Conservation (phyloP, 2,329 filamentous ascomycete species). For the Triangularia setosa region DNA sequence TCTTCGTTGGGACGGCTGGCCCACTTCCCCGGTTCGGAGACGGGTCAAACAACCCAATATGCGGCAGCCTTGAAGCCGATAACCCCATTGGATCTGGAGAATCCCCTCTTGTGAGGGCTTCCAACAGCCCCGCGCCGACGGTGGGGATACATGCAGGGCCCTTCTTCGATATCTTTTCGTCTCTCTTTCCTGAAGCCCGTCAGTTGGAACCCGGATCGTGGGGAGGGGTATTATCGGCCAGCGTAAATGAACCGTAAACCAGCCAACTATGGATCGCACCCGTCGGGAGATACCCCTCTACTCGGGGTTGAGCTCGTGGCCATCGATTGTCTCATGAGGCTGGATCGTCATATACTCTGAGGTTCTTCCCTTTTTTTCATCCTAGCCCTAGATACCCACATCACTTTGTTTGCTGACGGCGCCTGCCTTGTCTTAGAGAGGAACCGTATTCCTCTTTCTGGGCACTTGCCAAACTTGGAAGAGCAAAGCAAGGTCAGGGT, state of each 20-base stretch:
- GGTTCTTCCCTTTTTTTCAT: not conserved
- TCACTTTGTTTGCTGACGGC: not conserved
- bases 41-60: not conserved
- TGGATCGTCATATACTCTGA: not conserved
- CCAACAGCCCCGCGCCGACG: not conserved
- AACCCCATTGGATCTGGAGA: constrained; percentile 5
- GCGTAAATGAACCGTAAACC: constrained; percentile 16
- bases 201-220: constrained; percentile 4
- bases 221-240: not conserved
- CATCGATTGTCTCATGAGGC: constrained; percentile 4
- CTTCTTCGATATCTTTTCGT: not conserved
- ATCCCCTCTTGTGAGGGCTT: not conserved
- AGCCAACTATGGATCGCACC: constrained; percentile 15
- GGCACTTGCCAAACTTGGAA: constrained; percentile 9
- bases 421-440: not conserved
- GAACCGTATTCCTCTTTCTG: not conserved
- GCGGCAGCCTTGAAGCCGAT: constrained; percentile 2
- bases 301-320: not conserved
- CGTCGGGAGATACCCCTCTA: not conserved
- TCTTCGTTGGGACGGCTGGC: constrained; percentile 1
- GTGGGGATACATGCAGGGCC: not conserved
- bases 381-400: not conserved
- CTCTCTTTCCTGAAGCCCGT: not conserved
- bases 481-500: constrained; percentile 6
- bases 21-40: constrained; percentile 2